phyloP scores from a whole-genome alignment of 345 rosid genomes.

The Acer yangbiense region DNA sequence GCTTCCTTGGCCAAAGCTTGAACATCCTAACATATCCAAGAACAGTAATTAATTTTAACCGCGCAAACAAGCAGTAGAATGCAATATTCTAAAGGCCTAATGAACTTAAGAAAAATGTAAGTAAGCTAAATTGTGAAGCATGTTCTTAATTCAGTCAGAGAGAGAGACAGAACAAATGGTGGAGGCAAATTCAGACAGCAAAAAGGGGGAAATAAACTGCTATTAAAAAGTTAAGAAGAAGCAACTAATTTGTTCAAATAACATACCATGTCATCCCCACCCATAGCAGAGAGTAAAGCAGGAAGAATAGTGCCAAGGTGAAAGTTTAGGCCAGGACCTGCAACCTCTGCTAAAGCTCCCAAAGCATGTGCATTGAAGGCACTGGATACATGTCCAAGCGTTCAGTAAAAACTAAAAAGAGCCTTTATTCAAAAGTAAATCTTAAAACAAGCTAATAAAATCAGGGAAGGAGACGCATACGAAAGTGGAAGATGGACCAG shows the following conservation, averaged over 20 bases:
- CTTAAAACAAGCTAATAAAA: constrained; percentile 12
- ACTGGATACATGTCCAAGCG: constrained; percentile 41
- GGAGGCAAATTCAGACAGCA: not conserved
- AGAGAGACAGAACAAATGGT: not conserved
- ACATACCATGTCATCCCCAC: constrained; percentile 66
- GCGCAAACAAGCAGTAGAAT: constrained; percentile 5
- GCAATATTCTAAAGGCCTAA: not conserved
- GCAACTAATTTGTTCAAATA: not conserved
- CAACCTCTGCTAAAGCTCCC: constrained; percentile 98
- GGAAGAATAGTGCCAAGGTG: constrained; percentile 95
- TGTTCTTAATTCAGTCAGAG: not conserved
- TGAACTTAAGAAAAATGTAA: not conserved
- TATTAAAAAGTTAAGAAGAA: not conserved
- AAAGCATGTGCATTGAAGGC: constrained; percentile 98
- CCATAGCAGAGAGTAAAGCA: constrained; percentile 87
- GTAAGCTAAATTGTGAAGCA: not conserved
- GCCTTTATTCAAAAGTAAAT: not conserved
- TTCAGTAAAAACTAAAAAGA: not conserved
- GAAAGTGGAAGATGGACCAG: constrained; percentile 88
- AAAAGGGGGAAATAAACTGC: not conserved
- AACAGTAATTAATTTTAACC: constrained; percentile 9
- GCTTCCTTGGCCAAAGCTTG: constrained; percentile 86
- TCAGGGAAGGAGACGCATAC: constrained; percentile 53
- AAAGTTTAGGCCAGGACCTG: constrained; percentile 83
- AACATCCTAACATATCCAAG: constrained; percentile 58